Evolutionary conservation across 2,329 filamentous ascomycete genomes (phyloP), one percentile per base, ranked within the genome.

Genomic region (Aureobasidium sp.): DNA sequence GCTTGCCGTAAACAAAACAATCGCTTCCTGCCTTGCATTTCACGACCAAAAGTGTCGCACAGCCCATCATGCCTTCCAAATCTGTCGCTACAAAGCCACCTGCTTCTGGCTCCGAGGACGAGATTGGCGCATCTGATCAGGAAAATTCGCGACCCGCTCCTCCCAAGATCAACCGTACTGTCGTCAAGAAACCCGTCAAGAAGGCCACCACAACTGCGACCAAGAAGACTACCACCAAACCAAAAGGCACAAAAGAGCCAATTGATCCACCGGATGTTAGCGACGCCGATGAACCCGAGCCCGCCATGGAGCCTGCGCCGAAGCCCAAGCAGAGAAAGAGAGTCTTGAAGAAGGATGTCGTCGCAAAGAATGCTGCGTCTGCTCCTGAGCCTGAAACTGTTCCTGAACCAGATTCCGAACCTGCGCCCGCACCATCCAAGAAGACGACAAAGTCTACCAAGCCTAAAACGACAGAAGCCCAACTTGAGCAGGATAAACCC

Each of bases 231-330:
- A 76, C 75, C 63, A 67, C 69, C 29, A 77, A 72, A 61, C 62
- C 68, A 29, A 63, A 67, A 3, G 73, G 70, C 3, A 69, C 72
- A 9, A 79, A 74, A 15, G 78, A 79, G 65, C 71, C 71, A 59
- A 72, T 72, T 20, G 73, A 74, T 51, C 66, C 70, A 32, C 66
- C 62, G 36, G 71, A 73, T 55, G 73, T 66, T n/a, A 78, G 74
- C 67, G 71, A 72, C 47, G 69, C 71, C 32, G 64, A 65, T 46
- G 78, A 80, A 27, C 75, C 72, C 3, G 75, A 78, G 62, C 29
- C 55, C 12, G 32, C 24, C 29, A 59, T 59, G 55, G 77, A 79
- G 51, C 74, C 74, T 20, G 78, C 41, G 7, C 51, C 62, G 1
- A 64, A 65, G 26, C 41, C 56, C 61, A 67, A 50, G 69, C 46